Percentiles rank a stretch among this genome's conserved stretches.
Evolutionary conservation across 345 rosid species (phyloP).

Genomic region (Eucalyptus sp.): DNA sequence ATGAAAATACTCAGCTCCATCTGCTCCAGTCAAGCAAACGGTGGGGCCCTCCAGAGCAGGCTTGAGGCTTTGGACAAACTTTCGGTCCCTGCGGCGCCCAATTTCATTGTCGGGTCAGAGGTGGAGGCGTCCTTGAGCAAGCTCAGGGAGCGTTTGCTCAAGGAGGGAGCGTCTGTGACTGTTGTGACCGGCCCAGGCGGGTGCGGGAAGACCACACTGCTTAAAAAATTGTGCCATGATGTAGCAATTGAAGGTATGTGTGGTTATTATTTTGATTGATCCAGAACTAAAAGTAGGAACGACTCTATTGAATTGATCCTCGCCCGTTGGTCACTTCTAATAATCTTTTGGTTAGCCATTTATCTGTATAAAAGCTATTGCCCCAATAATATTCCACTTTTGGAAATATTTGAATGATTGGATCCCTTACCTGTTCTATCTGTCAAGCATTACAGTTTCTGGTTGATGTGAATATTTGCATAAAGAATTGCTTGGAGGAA

Average conservation of each 20-base stretch:
- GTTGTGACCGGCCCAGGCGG: neutral
- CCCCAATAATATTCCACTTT: neutral
- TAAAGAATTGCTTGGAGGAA: neutral
- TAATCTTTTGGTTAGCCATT: neutral
- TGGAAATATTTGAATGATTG: neutral
- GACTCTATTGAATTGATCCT: neutral
- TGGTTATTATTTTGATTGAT: neutral
- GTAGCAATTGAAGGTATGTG: neutral
- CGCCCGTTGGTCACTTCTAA: neutral
- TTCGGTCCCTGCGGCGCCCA: neutral
- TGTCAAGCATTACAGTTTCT: neutral
- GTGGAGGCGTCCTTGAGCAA: neutral
- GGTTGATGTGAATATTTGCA: neutral
- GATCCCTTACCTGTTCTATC: neutral
- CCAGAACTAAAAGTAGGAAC: neutral
- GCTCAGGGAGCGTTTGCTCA: neutral
- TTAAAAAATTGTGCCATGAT: neutral
- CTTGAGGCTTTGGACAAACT: neutral
- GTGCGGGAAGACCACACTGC: constrained; percentile 1
- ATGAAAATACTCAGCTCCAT: too few species aligned
- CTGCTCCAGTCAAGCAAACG: accelerated
- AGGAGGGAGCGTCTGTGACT: neutral
- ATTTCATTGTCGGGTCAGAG: neutral
- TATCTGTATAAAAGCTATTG: neutral
- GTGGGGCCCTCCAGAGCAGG: neutral